A percentile compares a stretch with the other conserved stretches of the same genome.
phyloP scores from a whole-genome alignment of 164 flowering plant species.

The Vitis cinerea region DNA sequence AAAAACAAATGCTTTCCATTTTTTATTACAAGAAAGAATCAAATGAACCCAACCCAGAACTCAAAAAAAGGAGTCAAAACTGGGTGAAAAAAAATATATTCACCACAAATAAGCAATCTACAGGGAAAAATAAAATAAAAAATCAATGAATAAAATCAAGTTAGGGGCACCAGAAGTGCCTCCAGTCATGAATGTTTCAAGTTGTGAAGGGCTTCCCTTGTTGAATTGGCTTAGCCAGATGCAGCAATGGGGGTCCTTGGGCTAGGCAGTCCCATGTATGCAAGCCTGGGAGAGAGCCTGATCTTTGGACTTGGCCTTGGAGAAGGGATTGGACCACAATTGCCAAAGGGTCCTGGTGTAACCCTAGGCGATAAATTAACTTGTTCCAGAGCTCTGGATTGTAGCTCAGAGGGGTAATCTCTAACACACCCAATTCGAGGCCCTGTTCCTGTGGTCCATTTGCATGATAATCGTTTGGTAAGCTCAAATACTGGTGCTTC shows the following conservation, averaged over 20 bases:
- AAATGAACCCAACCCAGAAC: background rate
- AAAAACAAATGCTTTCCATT: background rate
- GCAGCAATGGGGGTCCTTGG: slow-evolving; percentile 27
- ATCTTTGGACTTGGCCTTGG: slow-evolving; percentile 76
- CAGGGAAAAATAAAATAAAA: background rate
- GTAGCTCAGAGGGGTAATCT: slow-evolving; percentile 48
- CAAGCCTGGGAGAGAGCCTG: slow-evolving; percentile 73
- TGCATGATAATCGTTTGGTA: slow-evolving; percentile 35
- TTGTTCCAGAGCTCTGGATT: slow-evolving; percentile 47
- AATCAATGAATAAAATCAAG: background rate
- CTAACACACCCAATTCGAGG: slow-evolving; percentile 52
- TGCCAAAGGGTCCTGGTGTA: slow-evolving; percentile 7
- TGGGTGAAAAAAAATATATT: background rate
- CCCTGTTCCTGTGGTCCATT: slow-evolving; percentile 44
- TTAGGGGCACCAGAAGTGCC: background rate
- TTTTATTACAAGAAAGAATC: background rate
- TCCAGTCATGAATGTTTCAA: background rate
- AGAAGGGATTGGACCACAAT: slow-evolving; percentile 51
- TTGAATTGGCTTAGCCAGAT: slow-evolving; percentile 7
- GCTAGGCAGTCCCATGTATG: slow-evolving; percentile 69
- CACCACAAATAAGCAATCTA: background rate
- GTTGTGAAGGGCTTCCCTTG: background rate
- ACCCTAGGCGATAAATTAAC: slow-evolving; percentile 47
- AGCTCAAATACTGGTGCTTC: slow-evolving; percentile 8
- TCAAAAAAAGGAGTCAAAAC: background rate